Conservation (phyloP, 495 filamentous ascomycete genomes). For the Penicillium silybi region DNA sequence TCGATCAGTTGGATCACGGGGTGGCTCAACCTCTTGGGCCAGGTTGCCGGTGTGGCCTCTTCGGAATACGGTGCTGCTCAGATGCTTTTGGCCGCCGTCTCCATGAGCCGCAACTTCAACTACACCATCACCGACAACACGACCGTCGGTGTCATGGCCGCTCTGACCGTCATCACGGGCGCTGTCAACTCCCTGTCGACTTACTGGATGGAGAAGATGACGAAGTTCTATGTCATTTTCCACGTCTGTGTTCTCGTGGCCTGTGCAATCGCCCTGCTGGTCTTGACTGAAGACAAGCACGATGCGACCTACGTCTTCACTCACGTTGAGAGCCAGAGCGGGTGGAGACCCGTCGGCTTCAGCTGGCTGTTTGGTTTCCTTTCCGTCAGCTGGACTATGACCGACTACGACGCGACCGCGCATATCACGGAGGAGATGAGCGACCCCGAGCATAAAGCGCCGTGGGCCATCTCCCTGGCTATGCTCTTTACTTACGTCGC, state of each 20-base stretch:
- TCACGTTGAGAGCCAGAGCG: slow-evolving; percentile 52
- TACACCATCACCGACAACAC: slow-evolving; percentile 50
- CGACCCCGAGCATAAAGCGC: slow-evolving; percentile 54
- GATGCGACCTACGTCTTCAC: slow-evolving; percentile 61
- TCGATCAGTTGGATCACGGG: slow-evolving; percentile 47
- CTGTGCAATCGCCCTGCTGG: slow-evolving; percentile 57
- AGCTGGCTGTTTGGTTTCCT: slow-evolving; percentile 69
- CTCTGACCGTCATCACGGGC: slow-evolving; percentile 51
- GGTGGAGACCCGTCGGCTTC: slow-evolving; percentile 62
- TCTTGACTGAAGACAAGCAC: slow-evolving; percentile 56
- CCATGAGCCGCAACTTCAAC: slow-evolving; percentile 54
- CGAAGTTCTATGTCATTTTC: slow-evolving; percentile 62
- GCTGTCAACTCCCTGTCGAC: slow-evolving; percentile 58
- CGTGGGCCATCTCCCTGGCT: slow-evolving; percentile 57
- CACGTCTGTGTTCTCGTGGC: slow-evolving; percentile 56
- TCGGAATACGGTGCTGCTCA: slow-evolving; percentile 66
- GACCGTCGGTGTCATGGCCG: slow-evolving; percentile 60
- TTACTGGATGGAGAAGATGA: slow-evolving; percentile 59
- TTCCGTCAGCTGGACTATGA: slow-evolving; percentile 66
- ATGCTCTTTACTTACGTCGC: slow-evolving; percentile 58
- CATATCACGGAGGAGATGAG: slow-evolving; percentile 63
- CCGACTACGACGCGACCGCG: slow-evolving; percentile 52
- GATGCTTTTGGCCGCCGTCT: slow-evolving; percentile 63
- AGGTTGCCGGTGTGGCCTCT: slow-evolving; percentile 60
- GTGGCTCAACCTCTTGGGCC: slow-evolving; percentile 66